phyloP scores from a whole-genome alignment of 805 yeast genomes.

The Wickerhamomyces queroliae region DNA sequence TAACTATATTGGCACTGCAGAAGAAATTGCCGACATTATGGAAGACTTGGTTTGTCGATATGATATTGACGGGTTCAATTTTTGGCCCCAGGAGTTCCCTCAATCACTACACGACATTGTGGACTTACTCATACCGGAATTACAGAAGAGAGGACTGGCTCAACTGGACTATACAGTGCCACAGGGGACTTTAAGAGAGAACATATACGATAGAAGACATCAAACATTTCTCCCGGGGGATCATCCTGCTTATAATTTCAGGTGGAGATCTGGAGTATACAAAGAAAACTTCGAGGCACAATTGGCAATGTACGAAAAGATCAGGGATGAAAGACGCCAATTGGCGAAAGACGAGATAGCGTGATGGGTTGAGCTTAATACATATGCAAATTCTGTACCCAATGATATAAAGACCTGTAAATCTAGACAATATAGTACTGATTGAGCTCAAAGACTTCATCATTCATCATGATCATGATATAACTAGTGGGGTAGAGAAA shows the following conservation, averaged over 20 bases:
- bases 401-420: no score
- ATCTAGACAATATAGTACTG: no score
- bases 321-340: no score
- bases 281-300: conserved; percentile 1
- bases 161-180: conserved; percentile 29
- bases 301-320: no score
- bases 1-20: background rate
- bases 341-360: no score
- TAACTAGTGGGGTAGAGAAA: no score
- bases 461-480: no score
- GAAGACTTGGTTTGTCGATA: conserved; percentile 34
- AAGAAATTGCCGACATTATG: conserved; percentile 33
- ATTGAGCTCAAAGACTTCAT: no score
- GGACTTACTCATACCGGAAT: conserved; percentile 28
- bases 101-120: conserved; percentile 5
- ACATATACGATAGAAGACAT: conserved; percentile 23
- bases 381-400: no score
- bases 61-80: conserved; percentile 37
- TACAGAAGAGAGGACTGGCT: conserved; percentile 25
- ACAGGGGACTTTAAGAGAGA: conserved; percentile 29
- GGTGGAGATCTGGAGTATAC: conserved; percentile 5
- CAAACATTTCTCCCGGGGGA: conserved; percentile 4
- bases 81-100: conserved; percentile 30
- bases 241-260: conserved; percentile 13
- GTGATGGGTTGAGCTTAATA: no score